These are phyloP conservation scores for Wickerhamomyces rabaulensis DNA, from an alignment of 805 yeast genomes.

Conservation along the genomic window DNA sequence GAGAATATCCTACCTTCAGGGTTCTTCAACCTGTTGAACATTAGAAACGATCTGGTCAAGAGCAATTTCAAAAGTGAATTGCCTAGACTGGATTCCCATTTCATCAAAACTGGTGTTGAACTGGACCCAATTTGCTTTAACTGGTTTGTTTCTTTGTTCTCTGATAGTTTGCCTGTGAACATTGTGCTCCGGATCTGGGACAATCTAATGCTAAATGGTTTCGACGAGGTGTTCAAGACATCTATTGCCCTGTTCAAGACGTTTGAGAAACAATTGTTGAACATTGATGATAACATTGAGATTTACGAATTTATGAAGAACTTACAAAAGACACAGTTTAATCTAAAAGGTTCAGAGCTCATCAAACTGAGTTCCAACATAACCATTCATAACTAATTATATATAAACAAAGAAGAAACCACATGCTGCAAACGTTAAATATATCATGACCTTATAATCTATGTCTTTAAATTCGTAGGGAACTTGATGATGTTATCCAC, in stretches of 20 bases:
- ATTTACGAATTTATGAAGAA: slow-evolving; percentile 33
- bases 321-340: slow-evolving; percentile 21
- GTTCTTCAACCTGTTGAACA: slow-evolving; percentile 32
- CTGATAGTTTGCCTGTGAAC: slow-evolving; percentile 46
- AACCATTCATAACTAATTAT: neutral
- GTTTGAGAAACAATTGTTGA: slow-evolving; percentile 29
- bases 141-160: slow-evolving; percentile 54
- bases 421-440: neutral
- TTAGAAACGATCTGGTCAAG: slow-evolving; percentile 36
- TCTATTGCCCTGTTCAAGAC: slow-evolving; percentile 33
- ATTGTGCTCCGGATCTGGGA: slow-evolving; percentile 50
- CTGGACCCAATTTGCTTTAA: slow-evolving; percentile 45
- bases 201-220: slow-evolving; percentile 36
- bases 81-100: slow-evolving; percentile 37
- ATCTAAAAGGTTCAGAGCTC: slow-evolving; percentile 22
- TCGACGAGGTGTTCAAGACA: slow-evolving; percentile 29
- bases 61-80: slow-evolving; percentile 30
- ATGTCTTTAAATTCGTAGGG: neutral
- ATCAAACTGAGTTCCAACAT: slow-evolving; percentile 13
- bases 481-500: slow-evolving; percentile 67
- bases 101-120: slow-evolving; percentile 32
- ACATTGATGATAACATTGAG: slow-evolving; percentile 24
- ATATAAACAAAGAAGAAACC: neutral
- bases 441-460: neutral
- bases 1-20: slow-evolving; percentile 44